phyloP scores from a whole-genome alignment of 2,329 filamentous ascomycete genomes.

The Camptophora hylomeconis region DNA sequence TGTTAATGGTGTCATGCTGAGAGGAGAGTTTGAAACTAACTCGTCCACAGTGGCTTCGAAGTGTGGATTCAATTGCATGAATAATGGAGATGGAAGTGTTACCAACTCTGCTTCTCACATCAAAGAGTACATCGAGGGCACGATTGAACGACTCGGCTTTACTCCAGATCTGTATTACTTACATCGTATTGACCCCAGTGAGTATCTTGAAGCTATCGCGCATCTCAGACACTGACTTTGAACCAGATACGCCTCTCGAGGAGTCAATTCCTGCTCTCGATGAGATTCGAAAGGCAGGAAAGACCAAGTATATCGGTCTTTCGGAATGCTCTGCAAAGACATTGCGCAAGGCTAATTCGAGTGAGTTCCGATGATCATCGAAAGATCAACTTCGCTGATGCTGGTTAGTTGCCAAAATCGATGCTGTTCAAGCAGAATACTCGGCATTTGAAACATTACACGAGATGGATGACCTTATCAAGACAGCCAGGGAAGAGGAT shows the following conservation, averaged over 20 bases:
- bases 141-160: conserved; percentile 36
- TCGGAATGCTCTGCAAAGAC: conserved; percentile 35
- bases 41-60: conserved; percentile 33
- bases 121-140: conserved; percentile 36
- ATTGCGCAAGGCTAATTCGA: conserved; percentile 32
- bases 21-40: neutral
- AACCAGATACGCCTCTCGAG: conserved; percentile 30
- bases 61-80: conserved; percentile 27
- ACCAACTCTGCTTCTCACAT: conserved; percentile 36
- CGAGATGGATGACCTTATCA: conserved; percentile 27
- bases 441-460: conserved; percentile 31
- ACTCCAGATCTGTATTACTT: conserved; percentile 34
- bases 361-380: conserved; percentile 17
- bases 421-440: conserved; percentile 35
- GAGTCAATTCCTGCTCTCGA: conserved; percentile 36
- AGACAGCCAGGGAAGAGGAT: conserved; percentile 28
- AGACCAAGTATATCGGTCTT: conserved; percentile 37
- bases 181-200: conserved; percentile 33
- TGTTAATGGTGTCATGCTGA: conserved; percentile 9
- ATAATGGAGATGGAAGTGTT: conserved; percentile 23
- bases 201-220: conserved; percentile 8
- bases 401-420: conserved; percentile 31
- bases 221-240: neutral
- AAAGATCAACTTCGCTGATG: conserved; percentile 7
- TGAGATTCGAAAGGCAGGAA: conserved; percentile 32